Conservation (phyloP, 441 rosid genomes). For the Brassica balearica region DNA sequence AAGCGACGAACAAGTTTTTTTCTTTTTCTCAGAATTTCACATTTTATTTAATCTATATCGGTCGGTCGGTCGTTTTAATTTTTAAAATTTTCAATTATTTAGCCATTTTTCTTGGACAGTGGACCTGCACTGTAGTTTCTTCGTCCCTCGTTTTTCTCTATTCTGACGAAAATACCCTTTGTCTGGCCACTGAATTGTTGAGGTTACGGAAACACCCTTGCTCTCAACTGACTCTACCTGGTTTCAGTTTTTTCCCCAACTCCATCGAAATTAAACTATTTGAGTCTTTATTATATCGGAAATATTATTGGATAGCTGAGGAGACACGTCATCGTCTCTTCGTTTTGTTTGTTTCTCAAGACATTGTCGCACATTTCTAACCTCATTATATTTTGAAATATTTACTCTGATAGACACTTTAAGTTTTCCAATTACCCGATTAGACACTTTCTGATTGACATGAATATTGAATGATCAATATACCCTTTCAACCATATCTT, state of each 20-base stretch:
- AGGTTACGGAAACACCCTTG: slow-evolving; percentile 13
- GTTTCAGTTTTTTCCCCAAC: slow-evolving; percentile 13
- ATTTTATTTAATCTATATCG: not conserved
- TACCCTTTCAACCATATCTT: too few relatives aligned
- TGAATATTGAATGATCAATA: too few relatives aligned
- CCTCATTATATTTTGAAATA: too few relatives aligned
- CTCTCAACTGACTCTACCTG: slow-evolving; percentile 10
- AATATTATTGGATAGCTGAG: too few relatives aligned
- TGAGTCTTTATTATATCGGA: too few relatives aligned
- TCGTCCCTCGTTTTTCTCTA: slow-evolving; percentile 15
- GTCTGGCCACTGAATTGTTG: not conserved
- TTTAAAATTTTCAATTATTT: not conserved
- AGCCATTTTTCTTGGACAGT: slow-evolving; percentile 42
- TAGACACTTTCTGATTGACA: too few relatives aligned
- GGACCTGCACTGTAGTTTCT: slow-evolving; percentile 24
- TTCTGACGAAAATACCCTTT: slow-evolving; percentile 36
- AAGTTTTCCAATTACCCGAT: too few relatives aligned
- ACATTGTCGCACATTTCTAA: too few relatives aligned
- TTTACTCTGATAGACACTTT: too few relatives aligned
- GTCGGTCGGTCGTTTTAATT: slow-evolving; percentile 27
- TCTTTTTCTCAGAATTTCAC: not conserved
- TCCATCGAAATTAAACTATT: not conserved
- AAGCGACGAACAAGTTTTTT: slow-evolving; percentile 30
- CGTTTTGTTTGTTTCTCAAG: too few relatives aligned
- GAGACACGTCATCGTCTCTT: too few relatives aligned